phyloP scores from a whole-genome alignment of 2,329 filamentous ascomycete genomes.

The Stagonosporopsis tanaceti region DNA sequence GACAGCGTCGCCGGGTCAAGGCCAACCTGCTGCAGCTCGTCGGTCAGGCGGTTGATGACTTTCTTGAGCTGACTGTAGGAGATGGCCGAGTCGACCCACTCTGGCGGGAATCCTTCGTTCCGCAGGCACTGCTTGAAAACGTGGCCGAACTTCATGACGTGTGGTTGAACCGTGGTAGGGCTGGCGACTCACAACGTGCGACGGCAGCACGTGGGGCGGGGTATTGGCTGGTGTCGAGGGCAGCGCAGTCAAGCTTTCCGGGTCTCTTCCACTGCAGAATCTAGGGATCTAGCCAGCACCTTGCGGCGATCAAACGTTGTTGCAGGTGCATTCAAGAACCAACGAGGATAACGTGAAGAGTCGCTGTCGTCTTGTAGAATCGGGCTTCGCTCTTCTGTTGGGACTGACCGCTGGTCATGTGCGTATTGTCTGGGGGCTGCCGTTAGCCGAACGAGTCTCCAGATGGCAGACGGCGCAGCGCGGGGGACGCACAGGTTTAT shows the following conservation, averaged over 20 bases:
- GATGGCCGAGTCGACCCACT: constrained; percentile 77
- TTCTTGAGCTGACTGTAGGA: constrained; percentile 88
- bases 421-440: constrained; percentile 1
- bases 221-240: constrained; percentile 21
- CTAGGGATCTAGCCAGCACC: constrained; percentile 19
- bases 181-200: constrained; percentile 33
- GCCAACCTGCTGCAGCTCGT: constrained; percentile 74
- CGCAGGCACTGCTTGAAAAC: constrained; percentile 75
- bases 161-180: constrained; percentile 24
- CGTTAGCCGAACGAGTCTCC: constrained; percentile 11
- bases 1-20: constrained; percentile 75
- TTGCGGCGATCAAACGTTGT: constrained; percentile 16
- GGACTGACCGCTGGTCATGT: constrained; percentile 15
- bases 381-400: constrained; percentile 7
- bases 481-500: constrained; percentile 19
- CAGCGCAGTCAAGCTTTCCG: constrained; percentile 10
- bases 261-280: constrained; percentile 4
- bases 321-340: constrained; percentile 16
- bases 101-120: constrained; percentile 76
- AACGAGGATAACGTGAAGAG: background rate
- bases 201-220: constrained; percentile 41
- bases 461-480: background rate
- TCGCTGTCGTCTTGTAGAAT: background rate
- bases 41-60: constrained; percentile 80
- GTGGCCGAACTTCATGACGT: constrained; percentile 85